phyloP scores from a whole-genome alignment of 805 yeast species.

The Pichia phayaonensis region DNA sequence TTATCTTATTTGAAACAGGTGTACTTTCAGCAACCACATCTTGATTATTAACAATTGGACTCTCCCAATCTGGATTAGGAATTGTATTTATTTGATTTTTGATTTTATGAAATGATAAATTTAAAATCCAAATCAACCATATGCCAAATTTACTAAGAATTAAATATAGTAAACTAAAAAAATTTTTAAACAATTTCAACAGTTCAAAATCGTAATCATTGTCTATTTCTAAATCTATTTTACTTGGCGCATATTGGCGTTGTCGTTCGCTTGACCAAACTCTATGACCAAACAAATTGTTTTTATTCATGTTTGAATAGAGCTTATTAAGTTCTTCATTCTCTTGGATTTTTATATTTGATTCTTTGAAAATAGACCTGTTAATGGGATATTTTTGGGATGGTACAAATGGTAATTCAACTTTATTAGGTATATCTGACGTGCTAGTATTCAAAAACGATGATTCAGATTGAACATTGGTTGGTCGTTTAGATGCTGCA shows the following conservation, averaged over 20 bases:
- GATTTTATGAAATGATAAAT: slow-evolving; percentile 10
- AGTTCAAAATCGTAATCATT: slow-evolving; percentile 19
- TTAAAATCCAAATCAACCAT: slow-evolving; percentile 21
- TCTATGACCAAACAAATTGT: slow-evolving; percentile 1
- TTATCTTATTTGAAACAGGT: neutral
- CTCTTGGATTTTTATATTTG: neutral
- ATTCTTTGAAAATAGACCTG: slow-evolving; percentile 3
- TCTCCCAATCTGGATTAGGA: slow-evolving; percentile 15
- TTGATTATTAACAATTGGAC: neutral
- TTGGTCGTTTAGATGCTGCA: neutral
- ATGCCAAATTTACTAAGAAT: slow-evolving; percentile 17
- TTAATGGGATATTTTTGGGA: slow-evolving; percentile 9
- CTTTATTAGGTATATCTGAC: neutral
- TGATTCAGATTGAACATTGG: neutral
- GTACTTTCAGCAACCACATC: slow-evolving; percentile 6
- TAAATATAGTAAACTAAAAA: slow-evolving; percentile 15
- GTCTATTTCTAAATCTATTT: neutral
- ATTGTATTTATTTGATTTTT: slow-evolving; percentile 16
- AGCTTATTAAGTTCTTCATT: neutral
- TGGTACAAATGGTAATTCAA: slow-evolving; percentile 13
- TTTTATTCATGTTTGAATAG: neutral
- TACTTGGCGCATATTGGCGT: neutral
- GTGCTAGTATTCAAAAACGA: neutral
- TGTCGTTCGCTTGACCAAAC: slow-evolving; percentile 3
- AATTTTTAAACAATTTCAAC: slow-evolving; percentile 18